Evolutionary conservation across 371 early-diverging fungal species (phyloP).

Genomic region (Coemansia sp.): DNA sequence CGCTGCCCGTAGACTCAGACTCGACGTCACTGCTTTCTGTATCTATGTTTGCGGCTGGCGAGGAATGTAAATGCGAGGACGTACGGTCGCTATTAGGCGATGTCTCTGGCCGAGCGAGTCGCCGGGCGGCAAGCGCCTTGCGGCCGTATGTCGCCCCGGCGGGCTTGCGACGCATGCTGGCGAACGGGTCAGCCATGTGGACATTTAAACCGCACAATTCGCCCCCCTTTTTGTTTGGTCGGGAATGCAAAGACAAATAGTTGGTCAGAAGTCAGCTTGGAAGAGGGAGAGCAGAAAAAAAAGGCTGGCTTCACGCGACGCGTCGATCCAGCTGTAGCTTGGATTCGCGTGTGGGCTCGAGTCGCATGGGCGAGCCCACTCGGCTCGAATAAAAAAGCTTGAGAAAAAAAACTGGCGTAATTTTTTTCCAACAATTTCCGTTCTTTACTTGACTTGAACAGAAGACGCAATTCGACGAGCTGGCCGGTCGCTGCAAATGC

Average conservation of each 20-base stretch:
- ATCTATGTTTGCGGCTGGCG: not conserved
- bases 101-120: slow-evolving; percentile 12
- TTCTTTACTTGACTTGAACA: too few species aligned
- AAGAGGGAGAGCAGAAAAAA: too few species aligned
- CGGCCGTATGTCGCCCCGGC: slow-evolving; percentile 46
- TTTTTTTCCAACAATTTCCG: not conserved
- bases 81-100: not conserved
- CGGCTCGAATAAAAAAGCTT: not conserved
- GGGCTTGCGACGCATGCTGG: slow-evolving; percentile 40
- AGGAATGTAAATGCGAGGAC: not conserved
- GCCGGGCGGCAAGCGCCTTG: slow-evolving; percentile 40
- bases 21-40: slow-evolving; percentile 4
- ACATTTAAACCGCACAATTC: slow-evolving; percentile 8
- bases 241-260: not conserved
- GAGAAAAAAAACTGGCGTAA: not conserved
- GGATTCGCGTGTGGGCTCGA: slow-evolving; percentile 3
- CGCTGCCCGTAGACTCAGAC: slow-evolving; percentile 11
- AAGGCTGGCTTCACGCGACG: not conserved
- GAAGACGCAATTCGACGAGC: too few species aligned
- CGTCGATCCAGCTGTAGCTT: not conserved
- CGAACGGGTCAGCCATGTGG: slow-evolving; percentile 42
- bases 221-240: not conserved
- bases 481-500: too few species aligned
- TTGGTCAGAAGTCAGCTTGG: too few species aligned
- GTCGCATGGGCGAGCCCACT: not conserved